Conservation (phyloP, 139 green algal species). For the Tetradesmus lagerheimii region DNA sequence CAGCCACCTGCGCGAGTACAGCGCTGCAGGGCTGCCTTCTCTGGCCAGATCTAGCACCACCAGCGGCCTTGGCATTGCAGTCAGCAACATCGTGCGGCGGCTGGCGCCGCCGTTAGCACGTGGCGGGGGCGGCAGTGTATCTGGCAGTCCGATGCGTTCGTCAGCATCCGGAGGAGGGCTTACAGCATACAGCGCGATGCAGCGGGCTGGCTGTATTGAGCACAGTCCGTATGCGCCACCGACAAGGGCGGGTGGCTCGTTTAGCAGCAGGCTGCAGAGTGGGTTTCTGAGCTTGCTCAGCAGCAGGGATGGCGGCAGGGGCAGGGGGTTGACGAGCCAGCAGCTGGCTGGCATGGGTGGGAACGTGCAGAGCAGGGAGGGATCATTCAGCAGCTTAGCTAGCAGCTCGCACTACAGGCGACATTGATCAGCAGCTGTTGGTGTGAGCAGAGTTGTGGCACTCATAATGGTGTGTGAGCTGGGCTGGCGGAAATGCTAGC, state of each 20-base stretch:
- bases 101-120: constrained; percentile 29
- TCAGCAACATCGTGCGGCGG: constrained; percentile 40
- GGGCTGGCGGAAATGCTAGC: no score
- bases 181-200: not conserved
- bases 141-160: constrained; percentile 22
- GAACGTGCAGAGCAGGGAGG: constrained; percentile 33
- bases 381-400: constrained; percentile 39
- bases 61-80: constrained; percentile 23
- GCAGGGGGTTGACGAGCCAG: not conserved
- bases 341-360: constrained; percentile 24
- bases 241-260: not conserved
- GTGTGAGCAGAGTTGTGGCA: no score
- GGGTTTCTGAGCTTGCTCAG: constrained; percentile 38
- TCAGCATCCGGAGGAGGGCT: not conserved
- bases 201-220: not conserved
- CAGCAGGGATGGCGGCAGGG: constrained; percentile 19
- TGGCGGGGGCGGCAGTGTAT: not conserved
- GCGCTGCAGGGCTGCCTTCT: not conserved
- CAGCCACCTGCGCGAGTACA: constrained; percentile 32
- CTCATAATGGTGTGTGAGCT: no score
- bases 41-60: not conserved
- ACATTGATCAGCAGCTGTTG: not conserved
- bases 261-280: constrained; percentile 38
- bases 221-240: constrained; percentile 10
- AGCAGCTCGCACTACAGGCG: constrained; percentile 16